Conservation (phyloP, 352 stramenopile genomes). For the Saprolegnia parasitica region DNA sequence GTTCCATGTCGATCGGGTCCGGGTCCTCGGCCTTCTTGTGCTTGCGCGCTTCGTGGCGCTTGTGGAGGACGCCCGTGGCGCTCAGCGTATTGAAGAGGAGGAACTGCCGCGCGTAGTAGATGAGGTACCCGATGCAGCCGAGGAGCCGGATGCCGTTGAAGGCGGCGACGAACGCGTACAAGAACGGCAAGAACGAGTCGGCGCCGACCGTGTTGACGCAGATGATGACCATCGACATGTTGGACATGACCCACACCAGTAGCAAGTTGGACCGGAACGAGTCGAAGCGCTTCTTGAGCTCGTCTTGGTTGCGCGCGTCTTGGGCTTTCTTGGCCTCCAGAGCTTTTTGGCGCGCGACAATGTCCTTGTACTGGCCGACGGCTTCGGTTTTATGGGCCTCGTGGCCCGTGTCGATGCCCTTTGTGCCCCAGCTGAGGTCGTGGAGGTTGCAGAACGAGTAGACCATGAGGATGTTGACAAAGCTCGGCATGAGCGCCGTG, state of each 20-base stretch:
- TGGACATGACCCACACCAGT: conserved; percentile 73
- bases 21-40: conserved; percentile 13
- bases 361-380: conserved; percentile 80
- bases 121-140: conserved; percentile 60
- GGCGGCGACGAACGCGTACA: conserved; percentile 62
- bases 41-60: conserved; percentile 22
- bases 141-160: conserved; percentile 65
- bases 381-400: conserved; percentile 48
- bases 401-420: conserved; percentile 42
- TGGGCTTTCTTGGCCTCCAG: conserved; percentile 65
- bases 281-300: conserved; percentile 74
- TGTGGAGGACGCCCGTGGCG: conserved; percentile 17
- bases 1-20: conserved; percentile 3
- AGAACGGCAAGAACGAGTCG: conserved; percentile 53
- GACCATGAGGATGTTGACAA: conserved; percentile 87
- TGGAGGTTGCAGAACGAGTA: conserved; percentile 89
- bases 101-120: conserved; percentile 41
- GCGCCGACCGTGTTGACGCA: conserved; percentile 60
- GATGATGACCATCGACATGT: conserved; percentile 73
- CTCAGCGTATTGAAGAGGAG: conserved; percentile 23
- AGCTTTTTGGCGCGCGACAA: conserved; percentile 67
- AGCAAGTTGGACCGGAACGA: conserved; percentile 81
- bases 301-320: conserved; percentile 46
- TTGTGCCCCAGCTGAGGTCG: conserved; percentile 84
- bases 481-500: conserved; percentile 78